Conservation (phyloP, 495 filamentous ascomycete genomes). For the Talaromyces nanjingensis region DNA sequence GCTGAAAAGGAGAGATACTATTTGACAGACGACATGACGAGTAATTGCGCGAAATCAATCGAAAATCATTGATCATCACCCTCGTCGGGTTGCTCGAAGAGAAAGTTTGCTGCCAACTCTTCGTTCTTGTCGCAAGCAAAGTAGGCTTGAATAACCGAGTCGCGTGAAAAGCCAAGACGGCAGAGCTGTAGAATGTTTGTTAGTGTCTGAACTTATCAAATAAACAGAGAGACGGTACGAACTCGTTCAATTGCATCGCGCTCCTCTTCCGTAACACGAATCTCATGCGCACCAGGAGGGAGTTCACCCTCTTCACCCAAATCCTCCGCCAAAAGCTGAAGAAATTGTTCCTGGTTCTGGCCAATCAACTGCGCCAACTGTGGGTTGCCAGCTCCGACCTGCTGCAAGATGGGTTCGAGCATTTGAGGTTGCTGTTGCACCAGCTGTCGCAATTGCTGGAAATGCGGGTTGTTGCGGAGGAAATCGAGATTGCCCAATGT, state of each 20-base stretch:
- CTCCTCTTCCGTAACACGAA: constrained; percentile 91
- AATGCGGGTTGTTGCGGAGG: constrained; percentile 92
- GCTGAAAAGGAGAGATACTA: background rate
- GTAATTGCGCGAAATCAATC: background rate
- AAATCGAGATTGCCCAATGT: constrained; percentile 79
- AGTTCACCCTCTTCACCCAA: constrained; percentile 63
- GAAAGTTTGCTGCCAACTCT: constrained; percentile 92
- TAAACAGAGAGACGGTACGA: constrained; percentile 30
- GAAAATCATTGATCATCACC: constrained; percentile 50
- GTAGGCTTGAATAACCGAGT: constrained; percentile 94
- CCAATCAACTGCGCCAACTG: constrained; percentile 87
- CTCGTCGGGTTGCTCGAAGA: constrained; percentile 95
- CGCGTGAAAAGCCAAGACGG: constrained; percentile 84
- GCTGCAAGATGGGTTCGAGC: constrained; percentile 95
- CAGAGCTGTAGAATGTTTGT: constrained; percentile 55
- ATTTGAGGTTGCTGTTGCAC: constrained; percentile 96
- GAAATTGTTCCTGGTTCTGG: constrained; percentile 84
- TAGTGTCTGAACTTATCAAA: background rate
- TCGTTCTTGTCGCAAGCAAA: constrained; percentile 99
- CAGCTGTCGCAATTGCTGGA: constrained; percentile 93
- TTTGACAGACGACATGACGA: background rate
- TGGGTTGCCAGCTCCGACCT: constrained; percentile 92
- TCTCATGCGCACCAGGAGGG: constrained; percentile 82
- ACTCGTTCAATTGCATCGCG: constrained; percentile 93
- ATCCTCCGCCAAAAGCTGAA: constrained; percentile 80